A percentile compares a stretch with the other conserved stretches of the same genome.
Conservation (phyloP, 768 basidiomycete genomes). For the Tricholoma saponaceum region DNA sequence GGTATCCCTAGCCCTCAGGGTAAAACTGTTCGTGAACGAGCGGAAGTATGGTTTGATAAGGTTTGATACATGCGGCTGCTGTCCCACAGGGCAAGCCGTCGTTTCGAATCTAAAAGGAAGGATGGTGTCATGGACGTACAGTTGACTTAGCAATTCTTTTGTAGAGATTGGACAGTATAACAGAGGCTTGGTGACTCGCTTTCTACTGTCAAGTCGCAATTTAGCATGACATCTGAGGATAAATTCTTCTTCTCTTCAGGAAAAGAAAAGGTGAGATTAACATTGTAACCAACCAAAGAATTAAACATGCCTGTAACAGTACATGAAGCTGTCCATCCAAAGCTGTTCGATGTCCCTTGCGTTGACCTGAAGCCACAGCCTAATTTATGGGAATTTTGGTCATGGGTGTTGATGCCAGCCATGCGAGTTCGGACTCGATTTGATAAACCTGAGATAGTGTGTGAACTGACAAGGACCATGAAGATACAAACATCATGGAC, state of each 20-base stretch:
- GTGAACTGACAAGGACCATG: too few species aligned
- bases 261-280: conserved; percentile 3
- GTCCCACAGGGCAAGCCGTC: background rate
- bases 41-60: conserved; percentile 23
- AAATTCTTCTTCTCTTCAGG: conserved; percentile 53
- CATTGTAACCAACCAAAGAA: background rate
- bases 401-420: conserved; percentile 41
- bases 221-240: too few species aligned
- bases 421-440: conserved; percentile 62
- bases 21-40: conserved; percentile 14
- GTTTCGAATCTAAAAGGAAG: background rate
- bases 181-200: too few species aligned
- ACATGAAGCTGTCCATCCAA: conserved; percentile 74
- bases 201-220: too few species aligned
- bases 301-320: conserved; percentile 49
- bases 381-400: background rate
- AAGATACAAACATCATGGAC: conserved; percentile 67
- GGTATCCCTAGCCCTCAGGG: conserved; percentile 14
- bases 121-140: too few species aligned
- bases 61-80: background rate
- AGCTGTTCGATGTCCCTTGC: conserved; percentile 61
- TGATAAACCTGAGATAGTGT: too few species aligned
- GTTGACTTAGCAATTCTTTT: too few species aligned
- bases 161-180: too few species aligned
- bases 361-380: conserved; percentile 43